Evolutionary conservation across 352 stramenopile genomes (phyloP), one percentile per base, ranked within the genome.

Genomic region (Phytophthora sansomeana): DNA sequence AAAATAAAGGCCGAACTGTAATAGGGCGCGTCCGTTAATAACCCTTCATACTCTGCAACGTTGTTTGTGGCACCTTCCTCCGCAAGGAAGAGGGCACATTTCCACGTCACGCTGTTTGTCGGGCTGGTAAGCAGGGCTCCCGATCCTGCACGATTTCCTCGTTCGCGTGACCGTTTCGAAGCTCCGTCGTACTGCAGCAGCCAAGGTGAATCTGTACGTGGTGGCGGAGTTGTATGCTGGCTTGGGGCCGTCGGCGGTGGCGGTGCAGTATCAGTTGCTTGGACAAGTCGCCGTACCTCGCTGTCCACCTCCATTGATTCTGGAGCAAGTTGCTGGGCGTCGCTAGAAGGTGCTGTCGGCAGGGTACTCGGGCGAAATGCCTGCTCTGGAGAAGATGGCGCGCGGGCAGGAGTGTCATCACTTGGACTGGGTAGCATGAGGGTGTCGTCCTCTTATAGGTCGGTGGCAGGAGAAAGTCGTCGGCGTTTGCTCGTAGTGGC

Each of bases 1-100:
- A 39, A 47, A 47, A 47, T 47, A 47, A 47, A 47, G 41, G 41
- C 41, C 41, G 41, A 17, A 48, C 19, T 48, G 41, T 48, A 48
- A 48, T 48, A 48, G 41, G 19, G 41, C 41, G 41, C 41, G 41
- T 48, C 41, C 41, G 19, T 48, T 48, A 36, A 10, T 36, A 36
- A 36, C 6, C 32, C 32, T 36, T 36, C 32, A 36, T 36, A 6
- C 32, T 36, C 32, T 6, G 32, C 32, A 10, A 36, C 32, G 32
- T 36, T 36, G 32, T 36, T 36, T 36, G 32, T 36, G 10, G 32
- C 32, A 10, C 10, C 32, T 36, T 36, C 6, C 10, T 36, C 32
- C 6, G 32, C 32, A 36, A 36, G 32, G 32, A 36, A 10, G 10
- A 11, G 10, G 6, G 32, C 32, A 10, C 32, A 36, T 36, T 36